These are phyloP conservation scores for Jimgerdemannia flammicorona DNA, from an alignment of 192 early-diverging fungal species.

Conservation along the genomic window DNA sequence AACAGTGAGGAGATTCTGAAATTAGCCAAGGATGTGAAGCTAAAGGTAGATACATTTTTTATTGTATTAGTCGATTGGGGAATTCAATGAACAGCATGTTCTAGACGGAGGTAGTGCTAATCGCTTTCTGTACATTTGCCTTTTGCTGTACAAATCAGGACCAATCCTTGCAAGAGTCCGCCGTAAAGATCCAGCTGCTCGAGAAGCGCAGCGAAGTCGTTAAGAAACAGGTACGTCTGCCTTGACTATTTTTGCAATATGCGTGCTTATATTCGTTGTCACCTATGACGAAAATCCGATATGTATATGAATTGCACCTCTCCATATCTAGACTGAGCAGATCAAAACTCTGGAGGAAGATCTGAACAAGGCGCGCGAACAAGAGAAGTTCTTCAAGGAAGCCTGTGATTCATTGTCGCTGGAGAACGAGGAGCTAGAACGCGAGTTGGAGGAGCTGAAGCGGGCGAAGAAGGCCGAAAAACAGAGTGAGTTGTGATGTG, in stretches of 20 bases:
- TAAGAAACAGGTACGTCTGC: constrained; percentile 44
- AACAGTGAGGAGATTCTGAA: constrained; percentile 76
- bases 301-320: not conserved
- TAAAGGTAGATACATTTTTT: constrained; percentile 47
- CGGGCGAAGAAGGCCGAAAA: not conserved
- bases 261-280: constrained; percentile 1
- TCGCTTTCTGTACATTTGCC: not conserved
- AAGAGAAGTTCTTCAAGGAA: constrained; percentile 69
- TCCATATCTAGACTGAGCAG: constrained; percentile 40
- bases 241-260: constrained; percentile 17
- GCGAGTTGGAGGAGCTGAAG: constrained; percentile 56
- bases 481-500: not conserved
- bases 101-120: not conserved
- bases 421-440: constrained; percentile 66
- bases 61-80: no score
- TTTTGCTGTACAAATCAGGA: constrained; percentile 43
- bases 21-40: constrained; percentile 72
- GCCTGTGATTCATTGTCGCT: constrained; percentile 63
- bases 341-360: constrained; percentile 55
- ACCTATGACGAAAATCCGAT: no score
- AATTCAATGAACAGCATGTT: no score
- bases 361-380: constrained; percentile 51
- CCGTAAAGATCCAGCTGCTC: constrained; percentile 75
- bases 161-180: constrained; percentile 69
- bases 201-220: constrained; percentile 73